Conservation (phyloP, 139 green algal genomes). For the Micractinium conductrix region DNA sequence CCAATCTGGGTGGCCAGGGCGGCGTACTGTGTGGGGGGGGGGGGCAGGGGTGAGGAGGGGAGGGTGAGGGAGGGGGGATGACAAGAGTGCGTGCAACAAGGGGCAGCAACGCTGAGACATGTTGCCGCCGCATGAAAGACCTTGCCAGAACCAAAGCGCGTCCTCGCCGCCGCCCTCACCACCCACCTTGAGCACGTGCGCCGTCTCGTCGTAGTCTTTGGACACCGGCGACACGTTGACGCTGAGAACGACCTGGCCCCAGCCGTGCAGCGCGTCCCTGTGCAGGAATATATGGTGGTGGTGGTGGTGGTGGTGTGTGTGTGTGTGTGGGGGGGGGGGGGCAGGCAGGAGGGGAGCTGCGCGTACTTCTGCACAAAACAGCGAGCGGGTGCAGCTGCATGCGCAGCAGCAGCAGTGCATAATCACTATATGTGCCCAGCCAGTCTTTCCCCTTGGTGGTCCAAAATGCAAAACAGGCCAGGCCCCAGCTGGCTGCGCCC, state of each 20-base stretch:
- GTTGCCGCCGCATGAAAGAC: neutral
- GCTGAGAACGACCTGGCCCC: constrained; percentile 72
- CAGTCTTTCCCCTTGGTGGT: no score
- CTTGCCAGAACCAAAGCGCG: neutral
- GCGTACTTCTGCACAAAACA: no score
- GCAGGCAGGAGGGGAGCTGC: no score
- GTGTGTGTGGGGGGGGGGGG: no score
- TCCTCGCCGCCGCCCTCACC: neutral
- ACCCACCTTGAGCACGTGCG: constrained; percentile 62
- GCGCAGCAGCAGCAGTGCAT: no score
- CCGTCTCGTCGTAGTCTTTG: constrained; percentile 77
- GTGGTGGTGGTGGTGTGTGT: no score
- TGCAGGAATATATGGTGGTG: no score
- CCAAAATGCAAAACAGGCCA: no score
- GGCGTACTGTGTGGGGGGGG: constrained; percentile 49
- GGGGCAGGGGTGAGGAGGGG: neutral
- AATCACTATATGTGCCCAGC: no score
- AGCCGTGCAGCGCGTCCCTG: constrained; percentile 74
- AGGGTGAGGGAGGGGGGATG: neutral
- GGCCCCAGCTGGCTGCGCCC: neutral
- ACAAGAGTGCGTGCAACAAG: neutral
- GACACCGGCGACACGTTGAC: constrained; percentile 69
- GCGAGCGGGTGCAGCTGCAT: no score
- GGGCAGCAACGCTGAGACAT: neutral
- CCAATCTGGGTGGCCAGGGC: constrained; percentile 58